Percentiles rank a stretch among this genome's conserved stretches.
Evolutionary conservation across 2,329 filamentous ascomycete genomes (phyloP).

Genomic region (Pseudogymnoascus sp.): DNA sequence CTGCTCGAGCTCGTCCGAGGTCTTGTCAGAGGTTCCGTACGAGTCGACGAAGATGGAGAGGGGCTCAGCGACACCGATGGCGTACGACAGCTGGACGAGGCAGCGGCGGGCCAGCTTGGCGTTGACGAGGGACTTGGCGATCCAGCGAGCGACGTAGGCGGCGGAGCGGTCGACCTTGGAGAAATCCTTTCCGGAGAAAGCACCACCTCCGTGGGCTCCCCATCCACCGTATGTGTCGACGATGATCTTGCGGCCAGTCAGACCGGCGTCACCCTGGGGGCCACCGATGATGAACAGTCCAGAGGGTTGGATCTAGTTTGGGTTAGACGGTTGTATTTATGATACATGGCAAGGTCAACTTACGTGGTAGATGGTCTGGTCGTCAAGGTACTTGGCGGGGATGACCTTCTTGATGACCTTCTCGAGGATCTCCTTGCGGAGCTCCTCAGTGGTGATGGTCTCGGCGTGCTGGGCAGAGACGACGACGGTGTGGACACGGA

Average conservation of each 20-base stretch:
- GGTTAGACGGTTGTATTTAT: conserved; percentile 13
- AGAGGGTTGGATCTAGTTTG: conserved; percentile 75
- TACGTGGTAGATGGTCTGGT: conserved; percentile 91
- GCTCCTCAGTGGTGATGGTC: conserved; percentile 80
- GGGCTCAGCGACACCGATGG: conserved; percentile 96
- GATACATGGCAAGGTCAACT: conserved; percentile 30
- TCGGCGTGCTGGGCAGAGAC: conserved; percentile 91
- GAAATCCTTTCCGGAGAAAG: conserved; percentile 99
- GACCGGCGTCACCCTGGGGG: conserved; percentile 95
- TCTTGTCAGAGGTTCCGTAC: conserved; percentile 88
- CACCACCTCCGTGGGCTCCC: conserved; percentile 99
- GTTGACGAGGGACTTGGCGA: conserved; percentile 93
- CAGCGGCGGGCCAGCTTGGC: conserved; percentile 84
- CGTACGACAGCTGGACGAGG: conserved; percentile 97
- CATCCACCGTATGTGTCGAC: conserved; percentile 99
- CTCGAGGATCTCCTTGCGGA: conserved; percentile 90
- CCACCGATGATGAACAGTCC: conserved; percentile 98
- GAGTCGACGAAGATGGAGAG: conserved; percentile 96
- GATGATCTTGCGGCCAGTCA: conserved; percentile 98
- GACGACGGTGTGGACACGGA: conserved; percentile 92
- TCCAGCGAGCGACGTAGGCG: conserved; percentile 95
- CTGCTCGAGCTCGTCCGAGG: conserved; percentile 84
- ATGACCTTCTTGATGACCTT: conserved; percentile 97
- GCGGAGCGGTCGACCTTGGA: conserved; percentile 99
- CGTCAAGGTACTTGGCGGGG: conserved; percentile 83